Conservation (phyloP, 192 early-diverging fungal genomes). For the Entomortierella beljakovae region DNA sequence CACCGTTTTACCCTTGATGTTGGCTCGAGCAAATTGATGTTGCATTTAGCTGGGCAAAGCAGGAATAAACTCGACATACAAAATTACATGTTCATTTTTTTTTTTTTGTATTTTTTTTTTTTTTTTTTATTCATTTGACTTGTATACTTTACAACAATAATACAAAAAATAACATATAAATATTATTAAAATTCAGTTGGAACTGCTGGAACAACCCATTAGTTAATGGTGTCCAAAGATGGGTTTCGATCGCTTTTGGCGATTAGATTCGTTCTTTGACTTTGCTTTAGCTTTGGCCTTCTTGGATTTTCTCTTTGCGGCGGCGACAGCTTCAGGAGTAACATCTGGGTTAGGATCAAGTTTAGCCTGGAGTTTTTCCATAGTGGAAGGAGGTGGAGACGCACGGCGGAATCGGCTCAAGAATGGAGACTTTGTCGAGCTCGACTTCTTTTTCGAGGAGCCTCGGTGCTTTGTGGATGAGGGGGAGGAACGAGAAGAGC, state of each 20-base stretch:
- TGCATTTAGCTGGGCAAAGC: too few species aligned
- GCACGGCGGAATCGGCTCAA: constrained; percentile 30
- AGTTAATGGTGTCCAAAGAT: constrained; percentile 19
- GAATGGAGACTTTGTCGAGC: background rate
- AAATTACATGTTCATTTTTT: background rate
- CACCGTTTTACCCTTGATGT: too few species aligned
- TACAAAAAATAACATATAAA: too few species aligned
- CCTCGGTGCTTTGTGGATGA: constrained; percentile 8
- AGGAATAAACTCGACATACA: too few species aligned
- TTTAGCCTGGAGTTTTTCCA: constrained; percentile 38
- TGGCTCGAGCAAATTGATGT: too few species aligned
- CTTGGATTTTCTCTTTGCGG: constrained; percentile 7
- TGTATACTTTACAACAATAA: too few species aligned
- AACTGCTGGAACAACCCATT: background rate
- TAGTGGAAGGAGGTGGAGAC: constrained; percentile 13
- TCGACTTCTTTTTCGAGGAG: constrained; percentile 7
- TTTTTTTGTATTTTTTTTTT: background rate
- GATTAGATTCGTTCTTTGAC: constrained; percentile 3
- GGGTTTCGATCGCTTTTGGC: background rate
- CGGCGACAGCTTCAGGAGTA: constrained; percentile 8
- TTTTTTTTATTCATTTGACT: constrained; percentile 2
- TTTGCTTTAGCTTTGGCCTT: constrained; percentile 14
- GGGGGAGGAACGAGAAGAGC: background rate
- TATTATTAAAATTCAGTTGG: background rate
- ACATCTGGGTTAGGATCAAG: constrained; percentile 8